These are phyloP conservation scores for Spergularia bocconei DNA, from an alignment of 148 eudicot genomes.

Conservation along the genomic window DNA sequence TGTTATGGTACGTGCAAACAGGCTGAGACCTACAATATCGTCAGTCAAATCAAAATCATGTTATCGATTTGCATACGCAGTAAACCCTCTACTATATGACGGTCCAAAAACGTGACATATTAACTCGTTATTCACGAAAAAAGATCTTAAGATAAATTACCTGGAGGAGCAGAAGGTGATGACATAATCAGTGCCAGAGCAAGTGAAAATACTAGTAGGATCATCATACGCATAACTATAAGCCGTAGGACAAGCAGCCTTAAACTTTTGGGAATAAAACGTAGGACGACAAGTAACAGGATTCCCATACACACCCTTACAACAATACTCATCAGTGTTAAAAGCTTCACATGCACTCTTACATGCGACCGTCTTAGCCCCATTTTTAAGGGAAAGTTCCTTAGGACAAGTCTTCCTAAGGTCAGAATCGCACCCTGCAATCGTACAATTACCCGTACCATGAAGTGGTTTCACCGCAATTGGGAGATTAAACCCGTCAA, in stretches of 20 bases:
- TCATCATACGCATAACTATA: conserved; percentile 91
- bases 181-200: conserved; percentile 56
- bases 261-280: conserved; percentile 61
- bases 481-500: conserved; percentile 87
- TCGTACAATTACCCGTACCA: conserved; percentile 62
- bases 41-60: neutral
- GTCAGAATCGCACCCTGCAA: conserved; percentile 65
- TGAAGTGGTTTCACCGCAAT: conserved; percentile 48
- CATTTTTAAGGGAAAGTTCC: conserved; percentile 49
- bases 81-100: too few species aligned
- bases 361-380: conserved; percentile 61
- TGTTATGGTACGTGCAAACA: conserved; percentile 59
- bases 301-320: conserved; percentile 60
- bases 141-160: conserved; percentile 14
- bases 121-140: too few species aligned
- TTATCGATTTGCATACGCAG: neutral
- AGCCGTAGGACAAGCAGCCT: conserved; percentile 71
- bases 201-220: conserved; percentile 72
- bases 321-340: conserved; percentile 75
- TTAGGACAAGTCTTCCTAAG: conserved; percentile 52
- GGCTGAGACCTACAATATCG: conserved; percentile 36
- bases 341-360: conserved; percentile 86
- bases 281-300: conserved; percentile 57
- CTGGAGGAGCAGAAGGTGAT: conserved; percentile 69
- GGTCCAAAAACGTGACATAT: too few species aligned